These are phyloP conservation scores for Lactarius indigo DNA, from an alignment of 768 basidiomycete genomes.

Conservation along the genomic window DNA sequence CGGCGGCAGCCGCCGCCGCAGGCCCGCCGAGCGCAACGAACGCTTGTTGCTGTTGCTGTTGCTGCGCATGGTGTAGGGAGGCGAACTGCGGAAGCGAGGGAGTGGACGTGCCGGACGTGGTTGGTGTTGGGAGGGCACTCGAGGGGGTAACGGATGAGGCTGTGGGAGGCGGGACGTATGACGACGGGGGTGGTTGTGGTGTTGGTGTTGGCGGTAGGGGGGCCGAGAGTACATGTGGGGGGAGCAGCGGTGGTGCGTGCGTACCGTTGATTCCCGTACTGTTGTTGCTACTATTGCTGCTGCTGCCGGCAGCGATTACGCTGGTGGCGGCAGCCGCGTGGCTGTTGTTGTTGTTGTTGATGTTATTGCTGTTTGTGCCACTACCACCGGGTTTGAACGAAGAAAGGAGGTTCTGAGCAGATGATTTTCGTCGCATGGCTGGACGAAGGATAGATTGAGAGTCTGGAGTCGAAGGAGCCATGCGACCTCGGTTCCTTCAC, in stretches of 20 bases:
- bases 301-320: neutral
- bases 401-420: conserved; percentile 77
- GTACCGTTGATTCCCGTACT: neutral
- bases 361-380: neutral
- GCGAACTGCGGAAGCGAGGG: conserved; percentile 26
- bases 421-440: conserved; percentile 78
- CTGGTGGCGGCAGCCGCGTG: neutral
- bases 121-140: conserved; percentile 22
- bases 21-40: neutral
- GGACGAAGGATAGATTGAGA: conserved; percentile 41
- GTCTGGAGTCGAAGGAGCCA: conserved; percentile 28
- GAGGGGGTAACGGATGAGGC: conserved; percentile 22
- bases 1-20: conserved; percentile 11
- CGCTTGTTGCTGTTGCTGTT: neutral
- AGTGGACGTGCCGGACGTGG: conserved; percentile 26
- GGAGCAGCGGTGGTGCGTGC: neutral
- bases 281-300: neutral
- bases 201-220: neutral
- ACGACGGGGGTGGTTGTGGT: neutral
- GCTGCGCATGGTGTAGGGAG: conserved; percentile 2
- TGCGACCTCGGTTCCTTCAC: conserved; percentile 1
- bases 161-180: neutral
- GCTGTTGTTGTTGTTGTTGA: neutral
- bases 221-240: neutral
- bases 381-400: conserved; percentile 51